A percentile compares a stretch with the other conserved stretches of the same genome.
Evolutionary conservation across 2,329 filamentous ascomycete species (phyloP).

Genomic region (Microdochium nivale): DNA sequence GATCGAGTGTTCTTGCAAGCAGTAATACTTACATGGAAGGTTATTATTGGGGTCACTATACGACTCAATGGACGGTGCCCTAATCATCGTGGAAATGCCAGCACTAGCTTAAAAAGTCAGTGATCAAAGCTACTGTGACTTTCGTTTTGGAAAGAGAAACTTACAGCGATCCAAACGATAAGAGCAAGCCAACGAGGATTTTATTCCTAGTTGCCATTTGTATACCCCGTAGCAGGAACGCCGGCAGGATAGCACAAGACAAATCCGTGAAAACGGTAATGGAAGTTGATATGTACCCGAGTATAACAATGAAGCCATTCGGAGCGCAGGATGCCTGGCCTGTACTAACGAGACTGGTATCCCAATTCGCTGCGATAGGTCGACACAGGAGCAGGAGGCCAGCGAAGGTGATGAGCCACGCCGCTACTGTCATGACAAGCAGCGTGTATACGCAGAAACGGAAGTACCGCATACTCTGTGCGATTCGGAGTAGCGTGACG

Average conservation of each 20-base stretch:
- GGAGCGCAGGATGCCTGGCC: slow-evolving; percentile 10
- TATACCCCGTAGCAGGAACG: slow-evolving; percentile 20
- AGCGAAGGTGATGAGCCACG: slow-evolving; percentile 19
- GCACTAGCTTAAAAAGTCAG: slow-evolving; percentile 6
- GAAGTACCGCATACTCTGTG: slow-evolving; percentile 10
- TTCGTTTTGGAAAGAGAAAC: not conserved
- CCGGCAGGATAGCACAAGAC: slow-evolving; percentile 20
- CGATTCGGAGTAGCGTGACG: slow-evolving; percentile 15
- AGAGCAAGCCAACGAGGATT: slow-evolving; percentile 11
- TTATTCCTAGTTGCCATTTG: slow-evolving; percentile 18
- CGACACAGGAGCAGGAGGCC: slow-evolving; percentile 21
- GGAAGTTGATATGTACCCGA: slow-evolving; percentile 18
- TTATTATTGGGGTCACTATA: slow-evolving; percentile 12
- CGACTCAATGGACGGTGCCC: slow-evolving; percentile 12
- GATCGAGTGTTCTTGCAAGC: not conserved
- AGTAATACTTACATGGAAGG: slow-evolving; percentile 8
- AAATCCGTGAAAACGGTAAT: slow-evolving; percentile 23
- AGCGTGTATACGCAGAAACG: slow-evolving; percentile 12
- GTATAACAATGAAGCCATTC: slow-evolving; percentile 12
- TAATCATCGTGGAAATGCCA: slow-evolving; percentile 12
- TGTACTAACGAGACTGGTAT: slow-evolving; percentile 17
- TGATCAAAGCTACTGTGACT: not conserved
- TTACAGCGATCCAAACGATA: slow-evolving; percentile 17
- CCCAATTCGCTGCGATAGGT: slow-evolving; percentile 20
- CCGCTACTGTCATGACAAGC: slow-evolving; percentile 12